Evolutionary conservation across 169 alveolate species (phyloP).

Genomic region (Perkinsus olseni): DNA sequence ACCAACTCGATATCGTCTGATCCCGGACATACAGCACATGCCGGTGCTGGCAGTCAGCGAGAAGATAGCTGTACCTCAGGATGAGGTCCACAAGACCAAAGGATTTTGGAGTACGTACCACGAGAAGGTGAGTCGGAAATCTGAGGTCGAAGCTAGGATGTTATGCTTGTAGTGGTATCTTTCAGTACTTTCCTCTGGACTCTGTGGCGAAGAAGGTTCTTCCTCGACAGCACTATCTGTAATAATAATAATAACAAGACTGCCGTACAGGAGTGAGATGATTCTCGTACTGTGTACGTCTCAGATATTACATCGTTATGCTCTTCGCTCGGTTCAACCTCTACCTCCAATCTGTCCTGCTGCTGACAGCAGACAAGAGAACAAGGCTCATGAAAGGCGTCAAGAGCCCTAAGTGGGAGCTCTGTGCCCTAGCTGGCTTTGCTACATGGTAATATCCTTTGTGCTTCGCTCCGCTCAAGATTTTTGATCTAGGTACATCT

Average conservation of each 20-base stretch:
- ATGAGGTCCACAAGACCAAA: not conserved
- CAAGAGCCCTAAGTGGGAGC: constrained; percentile 1
- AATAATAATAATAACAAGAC: not conserved
- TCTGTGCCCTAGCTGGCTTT: not conserved
- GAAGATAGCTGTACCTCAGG: not conserved
- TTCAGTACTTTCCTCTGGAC: not conserved
- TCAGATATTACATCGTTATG: not conserved
- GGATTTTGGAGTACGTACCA: not conserved
- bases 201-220: not conserved
- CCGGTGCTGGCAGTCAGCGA: constrained; percentile 6
- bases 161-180: not conserved
- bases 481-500: not conserved
- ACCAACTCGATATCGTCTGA: constrained; percentile 7
- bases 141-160: not conserved
- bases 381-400: not conserved
- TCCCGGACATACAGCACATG: constrained; percentile 18
- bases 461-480: not conserved
- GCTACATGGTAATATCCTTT: not conserved
- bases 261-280: not conserved
- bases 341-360: not conserved
- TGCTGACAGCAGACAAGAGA: not conserved
- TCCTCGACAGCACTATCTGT: not conserved
- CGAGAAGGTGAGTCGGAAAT: not conserved
- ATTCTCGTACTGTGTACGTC: not conserved
- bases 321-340: not conserved